phyloP scores from a whole-genome alignment of 768 basidiomycete species.

The Russula dissimulans region DNA sequence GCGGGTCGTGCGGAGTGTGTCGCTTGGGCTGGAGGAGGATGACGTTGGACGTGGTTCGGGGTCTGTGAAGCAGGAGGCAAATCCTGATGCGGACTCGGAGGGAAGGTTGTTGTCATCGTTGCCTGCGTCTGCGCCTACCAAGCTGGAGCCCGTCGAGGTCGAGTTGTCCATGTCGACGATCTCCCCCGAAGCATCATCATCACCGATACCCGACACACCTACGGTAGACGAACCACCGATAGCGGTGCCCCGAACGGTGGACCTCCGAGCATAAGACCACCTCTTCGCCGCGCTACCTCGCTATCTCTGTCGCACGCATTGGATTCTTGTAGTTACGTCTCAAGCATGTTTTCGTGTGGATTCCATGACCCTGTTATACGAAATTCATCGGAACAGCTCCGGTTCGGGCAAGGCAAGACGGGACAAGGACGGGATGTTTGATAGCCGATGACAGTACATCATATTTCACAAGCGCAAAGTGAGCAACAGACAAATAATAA shows the following conservation, averaged over 20 bases:
- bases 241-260: constrained; percentile 14
- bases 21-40: constrained; percentile 13
- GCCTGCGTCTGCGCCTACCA: not conserved
- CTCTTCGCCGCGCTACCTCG: not conserved
- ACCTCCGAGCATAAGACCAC: constrained; percentile 23
- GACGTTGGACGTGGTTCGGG: not conserved
- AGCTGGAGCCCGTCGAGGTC: not conserved
- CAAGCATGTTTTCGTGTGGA: not conserved
- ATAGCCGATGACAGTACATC: not conserved
- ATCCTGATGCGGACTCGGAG: not conserved
- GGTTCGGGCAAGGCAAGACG: not conserved
- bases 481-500: constrained; percentile 14
- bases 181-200: constrained; percentile 1
- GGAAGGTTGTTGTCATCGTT: not conserved
- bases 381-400: not conserved
- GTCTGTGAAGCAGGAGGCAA: constrained; percentile 3
- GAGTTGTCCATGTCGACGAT: not conserved
- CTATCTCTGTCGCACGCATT: not conserved
- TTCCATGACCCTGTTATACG: not conserved
- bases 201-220: constrained; percentile 2
- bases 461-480: constrained; percentile 7
- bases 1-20: constrained; percentile 22
- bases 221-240: constrained; percentile 18
- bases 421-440: not conserved
- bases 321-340: not conserved